Conservation (phyloP, 108 stramenopile species). For the Conticribra weissflogii region DNA sequence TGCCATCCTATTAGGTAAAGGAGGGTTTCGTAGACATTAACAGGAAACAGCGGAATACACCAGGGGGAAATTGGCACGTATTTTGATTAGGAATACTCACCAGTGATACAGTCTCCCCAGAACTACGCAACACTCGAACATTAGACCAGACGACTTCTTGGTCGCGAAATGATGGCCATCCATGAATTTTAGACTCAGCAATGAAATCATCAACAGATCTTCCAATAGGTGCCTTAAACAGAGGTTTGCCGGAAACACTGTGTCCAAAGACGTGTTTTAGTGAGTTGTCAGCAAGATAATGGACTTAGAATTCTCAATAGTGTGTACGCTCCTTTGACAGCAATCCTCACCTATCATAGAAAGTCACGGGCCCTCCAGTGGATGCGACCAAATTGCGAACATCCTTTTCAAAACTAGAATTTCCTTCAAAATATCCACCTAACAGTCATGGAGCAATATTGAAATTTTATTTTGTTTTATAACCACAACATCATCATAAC, state of each 20-base stretch:
- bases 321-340: not conserved
- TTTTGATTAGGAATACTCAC: slow-evolving; percentile 24
- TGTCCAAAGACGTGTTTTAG: not conserved
- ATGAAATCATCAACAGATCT: slow-evolving; percentile 62
- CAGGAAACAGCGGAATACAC: not conserved
- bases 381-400: slow-evolving; percentile 14
- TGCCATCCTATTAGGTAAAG: slow-evolving; percentile 46
- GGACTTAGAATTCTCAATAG: too few relatives aligned
- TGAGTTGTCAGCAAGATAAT: slow-evolving; percentile 5
- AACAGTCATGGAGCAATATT: not conserved
- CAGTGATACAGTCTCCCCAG: slow-evolving; percentile 86
- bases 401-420: slow-evolving; percentile 36
- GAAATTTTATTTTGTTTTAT: too few relatives aligned
- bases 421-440: slow-evolving; percentile 27
- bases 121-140: slow-evolving; percentile 73
- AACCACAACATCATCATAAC: too few relatives aligned
- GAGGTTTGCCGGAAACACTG: slow-evolving; percentile 30
- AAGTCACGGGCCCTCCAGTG: slow-evolving; percentile 39
- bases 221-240: slow-evolving; percentile 50
- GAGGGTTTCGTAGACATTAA: not conserved
- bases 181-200: slow-evolving; percentile 51
- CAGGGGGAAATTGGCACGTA: too few relatives aligned
- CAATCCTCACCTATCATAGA: slow-evolving; percentile 53
- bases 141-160: slow-evolving; percentile 87
- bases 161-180: slow-evolving; percentile 77